Evolutionary conservation across 73 alveolate species (phyloP), one percentile per base, ranked within the genome.

Genomic region (Durusdinium trenchii): DNA sequence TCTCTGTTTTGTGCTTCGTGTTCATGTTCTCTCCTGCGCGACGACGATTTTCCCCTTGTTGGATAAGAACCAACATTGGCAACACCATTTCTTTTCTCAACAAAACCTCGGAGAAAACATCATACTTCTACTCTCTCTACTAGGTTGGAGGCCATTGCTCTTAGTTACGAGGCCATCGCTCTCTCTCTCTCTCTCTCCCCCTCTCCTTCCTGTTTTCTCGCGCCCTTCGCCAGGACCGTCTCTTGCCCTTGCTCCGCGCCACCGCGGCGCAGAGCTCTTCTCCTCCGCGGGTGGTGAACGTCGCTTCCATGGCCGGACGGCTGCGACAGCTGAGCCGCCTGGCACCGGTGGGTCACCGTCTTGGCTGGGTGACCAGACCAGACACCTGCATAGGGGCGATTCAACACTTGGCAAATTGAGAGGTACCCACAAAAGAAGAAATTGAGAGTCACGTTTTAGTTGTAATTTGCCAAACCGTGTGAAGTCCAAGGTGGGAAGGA

Each of bases 251-350:
- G 69, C 95, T 87, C 32, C 83, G 95, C 18, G 95, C 85, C 30
- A 61, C 95, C 30, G 95, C 95, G 43, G 38, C 48, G 67, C 30
- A 52, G 48, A 50, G 94, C 23, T 42, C 71, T 38, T 20, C 64
- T 12, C 62, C 26, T 48, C 85, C 86, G 50, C 46, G 67, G 87
- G 79, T 90, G 43, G 96, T 90, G 73, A 90, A 90, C 35, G 96
- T 90, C 40, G 96, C 96, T 40, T 90, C 96, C 36, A 62, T 90
- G 87, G 96, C 96, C 3, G 96, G 96, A 6, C 43, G 47, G 54
- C 96, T 90, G 7, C 82, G 96, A 6, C 96, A 90, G 69, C 96
- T 90, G 69, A 64, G 96, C 69, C 71, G 42, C 60, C 38, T 42
- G 90, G 60, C 62, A 43, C 61, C 18, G 60, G 54, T 2, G 30